Evolutionary conservation across 1,284 basidiomycete genomes (phyloP).

Genomic region (Bondarzewia mesenterica): DNA sequence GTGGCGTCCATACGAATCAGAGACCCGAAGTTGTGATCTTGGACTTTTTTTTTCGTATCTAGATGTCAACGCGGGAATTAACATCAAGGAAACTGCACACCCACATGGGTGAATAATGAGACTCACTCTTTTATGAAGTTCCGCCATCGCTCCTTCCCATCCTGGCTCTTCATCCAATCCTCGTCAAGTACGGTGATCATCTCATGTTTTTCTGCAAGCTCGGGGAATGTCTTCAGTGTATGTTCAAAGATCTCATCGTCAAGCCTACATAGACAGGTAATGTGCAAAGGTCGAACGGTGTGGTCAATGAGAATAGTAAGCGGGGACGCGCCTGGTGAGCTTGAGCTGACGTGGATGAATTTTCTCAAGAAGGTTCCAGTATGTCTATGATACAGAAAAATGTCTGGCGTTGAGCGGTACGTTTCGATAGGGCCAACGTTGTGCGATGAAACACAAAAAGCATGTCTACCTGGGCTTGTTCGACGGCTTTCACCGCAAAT

Average conservation of each 20-base stretch:
- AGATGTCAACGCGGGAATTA: not conserved
- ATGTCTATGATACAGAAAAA: constrained; percentile 55
- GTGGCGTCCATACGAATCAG: constrained; percentile 79
- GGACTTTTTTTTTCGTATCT: constrained; percentile 82
- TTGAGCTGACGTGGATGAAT: constrained; percentile 71
- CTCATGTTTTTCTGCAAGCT: constrained; percentile 59
- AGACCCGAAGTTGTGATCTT: constrained; percentile 97
- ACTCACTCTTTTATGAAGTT: constrained; percentile 81
- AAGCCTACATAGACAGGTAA: constrained; percentile 36
- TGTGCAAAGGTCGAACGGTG: not conserved
- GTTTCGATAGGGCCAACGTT: not conserved
- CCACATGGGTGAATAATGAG: constrained; percentile 6
- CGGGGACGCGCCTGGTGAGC: constrained; percentile 66
- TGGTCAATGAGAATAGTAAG: not conserved
- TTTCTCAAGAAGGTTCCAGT: constrained; percentile 91
- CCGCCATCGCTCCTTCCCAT: constrained; percentile 92
- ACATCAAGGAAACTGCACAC: not conserved
- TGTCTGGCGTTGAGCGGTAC: not conserved
- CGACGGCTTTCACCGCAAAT: constrained; percentile 94
- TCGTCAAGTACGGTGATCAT: constrained; percentile 78
- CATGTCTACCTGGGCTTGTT: constrained; percentile 78
- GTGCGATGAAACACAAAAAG: not conserved
- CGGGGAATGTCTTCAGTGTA: constrained; percentile 76
- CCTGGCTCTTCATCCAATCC: constrained; percentile 87
- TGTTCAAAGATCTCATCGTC: constrained; percentile 91